Conservation (phyloP, 1,139 yeast species). For the Lodderomyces metapsilosis region DNA sequence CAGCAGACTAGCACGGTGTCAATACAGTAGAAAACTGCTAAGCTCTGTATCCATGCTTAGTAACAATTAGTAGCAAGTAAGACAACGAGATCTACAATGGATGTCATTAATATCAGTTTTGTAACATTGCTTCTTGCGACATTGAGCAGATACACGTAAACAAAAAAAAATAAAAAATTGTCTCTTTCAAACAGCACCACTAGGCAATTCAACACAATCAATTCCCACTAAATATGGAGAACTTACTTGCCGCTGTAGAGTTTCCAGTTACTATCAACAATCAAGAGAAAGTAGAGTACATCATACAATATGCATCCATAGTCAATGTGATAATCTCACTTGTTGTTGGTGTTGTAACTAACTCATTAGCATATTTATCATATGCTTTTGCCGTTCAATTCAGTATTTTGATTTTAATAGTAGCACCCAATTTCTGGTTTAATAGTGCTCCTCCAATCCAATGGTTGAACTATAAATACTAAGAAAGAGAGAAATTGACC, state of each 20-base stretch:
- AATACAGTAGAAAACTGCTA: no score
- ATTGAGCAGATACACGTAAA: no score
- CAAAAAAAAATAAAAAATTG: no score
- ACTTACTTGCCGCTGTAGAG: slow-evolving; percentile 11
- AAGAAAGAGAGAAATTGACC: not conserved
- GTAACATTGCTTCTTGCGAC: no score
- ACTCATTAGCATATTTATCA: slow-evolving; percentile 10
- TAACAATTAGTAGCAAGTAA: no score
- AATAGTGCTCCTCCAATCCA: slow-evolving; percentile 12
- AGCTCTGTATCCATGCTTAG: no score
- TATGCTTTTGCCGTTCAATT: slow-evolving; percentile 14
- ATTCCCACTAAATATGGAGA: slow-evolving; percentile 12
- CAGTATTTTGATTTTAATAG: slow-evolving; percentile 11
- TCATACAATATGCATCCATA: slow-evolving; percentile 11
- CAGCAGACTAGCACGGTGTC: no score
- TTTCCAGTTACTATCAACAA: slow-evolving; percentile 18
- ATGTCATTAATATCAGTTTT: no score
- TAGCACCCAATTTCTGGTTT: slow-evolving; percentile 16
- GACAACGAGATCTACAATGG: no score
- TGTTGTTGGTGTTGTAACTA: slow-evolving; percentile 12
- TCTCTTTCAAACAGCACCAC: no score
- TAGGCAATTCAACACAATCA: no score
- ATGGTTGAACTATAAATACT: slow-evolving; percentile 15
- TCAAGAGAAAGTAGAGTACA: slow-evolving; percentile 12
- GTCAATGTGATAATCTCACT: slow-evolving; percentile 13